Conservation (phyloP, 768 basidiomycete genomes). For the Boletus reticulatus region DNA sequence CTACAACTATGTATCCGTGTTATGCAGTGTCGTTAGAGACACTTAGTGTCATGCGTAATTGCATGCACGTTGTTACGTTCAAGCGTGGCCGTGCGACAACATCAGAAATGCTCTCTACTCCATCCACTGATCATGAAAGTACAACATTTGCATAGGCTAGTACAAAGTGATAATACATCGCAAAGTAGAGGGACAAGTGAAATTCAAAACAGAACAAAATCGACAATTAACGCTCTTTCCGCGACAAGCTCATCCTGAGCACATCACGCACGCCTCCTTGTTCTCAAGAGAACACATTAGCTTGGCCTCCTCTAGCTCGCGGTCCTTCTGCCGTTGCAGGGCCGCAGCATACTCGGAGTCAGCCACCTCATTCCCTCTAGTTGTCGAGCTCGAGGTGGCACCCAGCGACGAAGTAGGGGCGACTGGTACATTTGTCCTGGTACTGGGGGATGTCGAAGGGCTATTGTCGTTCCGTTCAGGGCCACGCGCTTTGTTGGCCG, state of each 20-base stretch:
- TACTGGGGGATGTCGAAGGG: slow-evolving; percentile 25
- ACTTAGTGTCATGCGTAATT: too few species aligned
- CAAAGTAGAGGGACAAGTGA: background rate
- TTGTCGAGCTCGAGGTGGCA: slow-evolving; percentile 9
- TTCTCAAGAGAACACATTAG: slow-evolving; percentile 86
- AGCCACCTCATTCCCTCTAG: slow-evolving; percentile 37
- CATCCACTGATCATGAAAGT: slow-evolving; percentile 10
- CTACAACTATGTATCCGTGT: background rate
- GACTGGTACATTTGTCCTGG: slow-evolving; percentile 34
- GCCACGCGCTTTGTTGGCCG: slow-evolving; percentile 15
- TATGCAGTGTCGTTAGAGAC: too few species aligned
- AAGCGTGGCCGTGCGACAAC: too few species aligned
- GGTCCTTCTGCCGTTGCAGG: slow-evolving; percentile 62
- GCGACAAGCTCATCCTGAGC: slow-evolving; percentile 58
- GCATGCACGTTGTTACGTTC: too few species aligned
- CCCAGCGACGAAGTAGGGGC: slow-evolving; percentile 19
- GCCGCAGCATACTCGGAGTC: slow-evolving; percentile 82
- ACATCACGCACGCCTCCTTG: slow-evolving; percentile 93
- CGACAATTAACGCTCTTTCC: background rate
- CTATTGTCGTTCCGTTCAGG: slow-evolving; percentile 13
- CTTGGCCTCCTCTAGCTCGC: slow-evolving; percentile 79
- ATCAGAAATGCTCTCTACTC: too few species aligned
- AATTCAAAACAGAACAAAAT: slow-evolving; percentile 2
- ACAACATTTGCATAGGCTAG: slow-evolving; percentile 17
- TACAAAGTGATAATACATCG: slow-evolving; percentile 8